Evolutionary conservation across 306 rosid genomes (phyloP).

Genomic region (Hippophae tibetana): DNA sequence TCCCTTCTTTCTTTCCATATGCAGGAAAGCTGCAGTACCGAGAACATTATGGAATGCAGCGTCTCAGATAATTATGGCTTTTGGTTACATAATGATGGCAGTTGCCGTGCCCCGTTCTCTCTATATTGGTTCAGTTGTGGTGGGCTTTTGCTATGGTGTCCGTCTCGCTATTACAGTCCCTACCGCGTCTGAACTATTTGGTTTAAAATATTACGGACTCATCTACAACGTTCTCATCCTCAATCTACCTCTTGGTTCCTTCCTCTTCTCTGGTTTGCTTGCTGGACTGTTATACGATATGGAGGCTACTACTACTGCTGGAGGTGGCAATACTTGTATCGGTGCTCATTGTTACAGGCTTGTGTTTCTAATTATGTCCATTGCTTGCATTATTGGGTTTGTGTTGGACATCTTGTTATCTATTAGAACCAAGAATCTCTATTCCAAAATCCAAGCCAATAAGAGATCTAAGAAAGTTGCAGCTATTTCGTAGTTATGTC

Average conservation of each 20-base stretch:
- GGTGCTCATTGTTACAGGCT: constrained; percentile 82
- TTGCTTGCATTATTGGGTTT: constrained; percentile 64
- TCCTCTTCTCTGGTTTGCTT: constrained; percentile 85
- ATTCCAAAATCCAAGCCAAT: constrained; percentile 45
- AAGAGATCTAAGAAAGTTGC: constrained; percentile 41
- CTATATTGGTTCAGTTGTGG: constrained; percentile 59
- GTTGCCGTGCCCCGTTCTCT: constrained; percentile 73
- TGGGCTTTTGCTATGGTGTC: constrained; percentile 77
- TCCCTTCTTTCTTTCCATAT: not conserved
- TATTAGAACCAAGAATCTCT: constrained; percentile 47
- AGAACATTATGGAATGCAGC: constrained; percentile 70
- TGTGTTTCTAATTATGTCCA: constrained; percentile 61
- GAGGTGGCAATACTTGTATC: constrained; percentile 82
- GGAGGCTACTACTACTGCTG: constrained; percentile 58
- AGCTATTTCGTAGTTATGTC: not conserved
- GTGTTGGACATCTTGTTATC: constrained; percentile 58
- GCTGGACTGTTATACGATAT: constrained; percentile 70
- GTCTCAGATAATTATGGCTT: constrained; percentile 78
- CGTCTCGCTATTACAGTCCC: constrained; percentile 74
- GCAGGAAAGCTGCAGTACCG: constrained; percentile 59
- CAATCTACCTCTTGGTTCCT: constrained; percentile 85
- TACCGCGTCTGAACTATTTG: constrained; percentile 69
- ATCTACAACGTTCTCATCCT: constrained; percentile 79
- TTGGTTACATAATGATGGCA: constrained; percentile 66
- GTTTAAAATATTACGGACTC: constrained; percentile 73